phyloP scores from a whole-genome alignment of 2,329 filamentous ascomycete genomes.

The Hypocrella siamensis region DNA sequence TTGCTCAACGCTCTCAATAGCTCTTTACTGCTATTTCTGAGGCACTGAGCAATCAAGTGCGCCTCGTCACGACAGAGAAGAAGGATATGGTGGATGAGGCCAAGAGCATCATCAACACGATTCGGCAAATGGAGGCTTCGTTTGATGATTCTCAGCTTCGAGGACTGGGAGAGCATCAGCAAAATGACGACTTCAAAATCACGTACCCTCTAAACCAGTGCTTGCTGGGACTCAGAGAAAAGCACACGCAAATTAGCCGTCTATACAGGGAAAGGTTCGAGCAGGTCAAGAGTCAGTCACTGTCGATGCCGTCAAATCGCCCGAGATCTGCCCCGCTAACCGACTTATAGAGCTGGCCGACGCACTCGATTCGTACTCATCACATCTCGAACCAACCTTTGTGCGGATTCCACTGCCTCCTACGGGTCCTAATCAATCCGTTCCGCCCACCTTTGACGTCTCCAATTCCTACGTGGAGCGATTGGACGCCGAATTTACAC shows the following conservation, averaged over 20 bases:
- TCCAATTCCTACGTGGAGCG: slow-evolving; percentile 75
- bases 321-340: background rate
- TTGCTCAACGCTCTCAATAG: no score
- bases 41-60: slow-evolving; percentile 79
- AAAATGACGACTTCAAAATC: slow-evolving; percentile 55
- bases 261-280: slow-evolving; percentile 85
- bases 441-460: slow-evolving; percentile 80
- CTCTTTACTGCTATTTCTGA: slow-evolving; percentile 86
- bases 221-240: slow-evolving; percentile 68
- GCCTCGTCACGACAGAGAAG: slow-evolving; percentile 74
- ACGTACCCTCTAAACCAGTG: slow-evolving; percentile 75
- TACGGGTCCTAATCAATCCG: slow-evolving; percentile 56
- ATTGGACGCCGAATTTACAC: slow-evolving; percentile 80
- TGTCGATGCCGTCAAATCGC: background rate
- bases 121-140: slow-evolving; percentile 86
- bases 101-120: slow-evolving; percentile 66
- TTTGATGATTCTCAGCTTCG: slow-evolving; percentile 56
- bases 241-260: slow-evolving; percentile 63
- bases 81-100: slow-evolving; percentile 82
- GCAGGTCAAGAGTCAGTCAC: slow-evolving; percentile 71
- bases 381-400: slow-evolving; percentile 82
- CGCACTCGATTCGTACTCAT: slow-evolving; percentile 90
- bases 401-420: slow-evolving; percentile 75
- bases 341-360: slow-evolving; percentile 63
- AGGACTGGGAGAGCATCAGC: slow-evolving; percentile 47